Percentiles rank a stretch among this genome's conserved stretches.
These are phyloP conservation scores for Alternaria arbusti DNA, from an alignment of 2,329 filamentous ascomycete genomes.

Conservation along the genomic window DNA sequence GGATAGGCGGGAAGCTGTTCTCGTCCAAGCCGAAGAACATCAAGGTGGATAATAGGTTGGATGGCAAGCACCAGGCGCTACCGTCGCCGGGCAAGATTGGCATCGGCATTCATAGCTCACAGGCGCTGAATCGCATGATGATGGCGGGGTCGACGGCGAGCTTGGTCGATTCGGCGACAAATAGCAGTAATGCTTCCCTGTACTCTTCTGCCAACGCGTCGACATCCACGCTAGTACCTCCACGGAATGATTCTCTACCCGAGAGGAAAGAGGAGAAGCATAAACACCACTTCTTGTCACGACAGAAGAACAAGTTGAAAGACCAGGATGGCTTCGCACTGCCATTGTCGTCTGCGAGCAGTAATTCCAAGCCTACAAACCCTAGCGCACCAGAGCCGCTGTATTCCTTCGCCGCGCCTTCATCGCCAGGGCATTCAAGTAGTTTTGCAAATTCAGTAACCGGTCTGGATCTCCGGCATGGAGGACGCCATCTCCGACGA, in stretches of 20 bases:
- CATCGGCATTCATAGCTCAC: constrained; percentile 68
- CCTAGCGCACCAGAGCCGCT: constrained; percentile 76
- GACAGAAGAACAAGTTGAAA: constrained; percentile 78
- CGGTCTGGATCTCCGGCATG: constrained; percentile 78
- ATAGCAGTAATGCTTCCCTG: constrained; percentile 65
- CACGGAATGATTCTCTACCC: constrained; percentile 47
- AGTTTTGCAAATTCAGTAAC: constrained; percentile 84
- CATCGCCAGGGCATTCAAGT: constrained; percentile 70
- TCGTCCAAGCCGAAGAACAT: constrained; percentile 76
- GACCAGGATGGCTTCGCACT: constrained; percentile 73
- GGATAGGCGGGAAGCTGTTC: constrained; percentile 74
- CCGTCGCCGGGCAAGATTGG: constrained; percentile 72
- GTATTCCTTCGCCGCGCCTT: constrained; percentile 78
- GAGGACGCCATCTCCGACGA: constrained; percentile 76
- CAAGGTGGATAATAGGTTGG: constrained; percentile 67
- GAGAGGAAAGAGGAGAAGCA: constrained; percentile 74
- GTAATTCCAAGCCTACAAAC: constrained; percentile 77
- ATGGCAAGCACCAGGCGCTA: constrained; percentile 67
- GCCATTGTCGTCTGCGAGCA: constrained; percentile 75
- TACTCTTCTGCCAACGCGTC: constrained; percentile 80
- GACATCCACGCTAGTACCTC: constrained; percentile 74
- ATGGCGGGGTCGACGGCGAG: constrained; percentile 74
- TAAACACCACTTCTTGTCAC: constrained; percentile 79
- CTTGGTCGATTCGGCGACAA: constrained; percentile 64
- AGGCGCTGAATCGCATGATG: constrained; percentile 66